These are phyloP conservation scores for Colletotrichum musae DNA, from an alignment of 2,329 filamentous ascomycete species.

Conservation along the genomic window DNA sequence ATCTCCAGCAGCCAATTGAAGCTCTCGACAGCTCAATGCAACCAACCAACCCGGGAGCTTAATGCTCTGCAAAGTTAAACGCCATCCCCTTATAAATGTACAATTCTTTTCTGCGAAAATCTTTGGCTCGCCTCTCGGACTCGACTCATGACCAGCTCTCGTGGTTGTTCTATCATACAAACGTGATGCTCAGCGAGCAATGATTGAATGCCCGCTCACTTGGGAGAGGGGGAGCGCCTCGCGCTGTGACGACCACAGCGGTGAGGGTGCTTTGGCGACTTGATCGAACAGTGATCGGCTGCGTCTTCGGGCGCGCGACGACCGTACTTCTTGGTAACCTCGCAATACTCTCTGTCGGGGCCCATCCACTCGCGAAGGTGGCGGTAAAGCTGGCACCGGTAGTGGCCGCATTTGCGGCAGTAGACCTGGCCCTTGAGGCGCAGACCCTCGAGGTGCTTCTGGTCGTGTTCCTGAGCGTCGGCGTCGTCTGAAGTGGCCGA, in stretches of 20 bases:
- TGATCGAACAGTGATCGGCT: constrained; percentile 69
- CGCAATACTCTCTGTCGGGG: constrained; percentile 70
- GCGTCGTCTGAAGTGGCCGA: constrained; percentile 28
- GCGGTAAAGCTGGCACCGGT: constrained; percentile 74
- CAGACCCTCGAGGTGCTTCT: constrained; percentile 58
- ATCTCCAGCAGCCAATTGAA: constrained; percentile 1
- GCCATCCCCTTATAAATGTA: constrained; percentile 5
- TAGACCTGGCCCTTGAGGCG: constrained; percentile 72
- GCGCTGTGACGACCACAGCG: constrained; percentile 70
- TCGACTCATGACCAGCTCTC: neutral
- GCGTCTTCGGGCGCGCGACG: constrained; percentile 61
- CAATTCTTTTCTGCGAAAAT: constrained; percentile 5
- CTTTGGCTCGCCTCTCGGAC: neutral
- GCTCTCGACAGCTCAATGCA: constrained; percentile 15
- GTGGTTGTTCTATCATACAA: constrained; percentile 3
- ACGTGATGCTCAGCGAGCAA: too few relatives aligned
- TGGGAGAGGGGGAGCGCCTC: constrained; percentile 39
- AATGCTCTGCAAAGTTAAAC: constrained; percentile 1
- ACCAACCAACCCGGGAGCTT: constrained; percentile 4
- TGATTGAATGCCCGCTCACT: neutral
- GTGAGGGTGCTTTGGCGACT: constrained; percentile 70
- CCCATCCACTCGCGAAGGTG: constrained; percentile 75
- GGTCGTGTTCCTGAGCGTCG: constrained; percentile 24
- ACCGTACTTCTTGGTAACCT: constrained; percentile 71
- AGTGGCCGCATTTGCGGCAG: constrained; percentile 74